These are phyloP conservation scores for Magnusiomyces sp. DNA, from an alignment of 1,139 yeast species.

Conservation along the genomic window DNA sequence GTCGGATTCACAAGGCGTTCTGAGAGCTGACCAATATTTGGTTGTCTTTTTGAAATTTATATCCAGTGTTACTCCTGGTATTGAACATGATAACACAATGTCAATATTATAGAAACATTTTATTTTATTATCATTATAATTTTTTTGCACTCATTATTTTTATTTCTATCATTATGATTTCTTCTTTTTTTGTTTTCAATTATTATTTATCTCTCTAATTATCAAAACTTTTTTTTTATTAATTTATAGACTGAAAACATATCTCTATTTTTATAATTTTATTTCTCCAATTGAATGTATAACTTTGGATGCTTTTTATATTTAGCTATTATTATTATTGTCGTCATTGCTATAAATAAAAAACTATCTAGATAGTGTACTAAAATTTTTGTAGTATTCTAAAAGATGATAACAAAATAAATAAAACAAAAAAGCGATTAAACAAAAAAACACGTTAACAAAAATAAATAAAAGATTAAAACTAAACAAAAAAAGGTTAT, in stretches of 20 bases:
- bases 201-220: background rate
- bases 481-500: background rate
- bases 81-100: conserved; percentile 95
- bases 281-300: background rate
- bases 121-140: background rate
- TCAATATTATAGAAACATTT: conserved; percentile 48
- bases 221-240: background rate
- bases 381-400: no score
- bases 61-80: conserved; percentile 95
- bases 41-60: conserved; percentile 85
- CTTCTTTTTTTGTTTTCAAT: background rate
- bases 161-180: background rate
- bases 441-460: background rate
- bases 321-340: background rate
- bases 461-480: background rate
- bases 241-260: background rate
- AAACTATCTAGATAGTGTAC: no score
- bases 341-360: no score
- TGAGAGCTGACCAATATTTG: conserved; percentile 85
- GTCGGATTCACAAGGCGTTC: conserved; percentile 34
- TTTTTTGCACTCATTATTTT: background rate
- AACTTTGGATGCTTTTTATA: background rate
- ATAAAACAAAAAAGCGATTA: background rate
- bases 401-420: conserved; percentile 1
- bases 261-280: background rate